Conservation (phyloP, 73 alveolate species). For the Symbiodinium natans region DNA sequence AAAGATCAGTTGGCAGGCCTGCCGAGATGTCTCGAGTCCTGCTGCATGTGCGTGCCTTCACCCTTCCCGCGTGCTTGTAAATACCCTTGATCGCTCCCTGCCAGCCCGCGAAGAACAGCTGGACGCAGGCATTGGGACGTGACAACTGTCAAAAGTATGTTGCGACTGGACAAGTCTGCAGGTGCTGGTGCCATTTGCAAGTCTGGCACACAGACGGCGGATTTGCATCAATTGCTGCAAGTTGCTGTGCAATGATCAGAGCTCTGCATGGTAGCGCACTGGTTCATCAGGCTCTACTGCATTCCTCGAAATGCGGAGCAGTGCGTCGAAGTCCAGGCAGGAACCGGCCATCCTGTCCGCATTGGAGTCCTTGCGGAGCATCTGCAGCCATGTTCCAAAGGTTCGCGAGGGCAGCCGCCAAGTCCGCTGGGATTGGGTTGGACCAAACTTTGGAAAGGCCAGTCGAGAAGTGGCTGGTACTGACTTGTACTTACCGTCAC, state of each 20-base stretch:
- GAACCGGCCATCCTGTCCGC: not conserved
- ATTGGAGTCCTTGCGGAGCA: not conserved
- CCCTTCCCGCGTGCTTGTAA: not conserved
- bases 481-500: too few relatives aligned
- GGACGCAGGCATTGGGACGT: not conserved
- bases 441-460: not conserved
- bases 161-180: not conserved
- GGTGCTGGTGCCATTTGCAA: not conserved
- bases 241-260: too few relatives aligned
- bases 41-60: too few relatives aligned
- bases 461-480: too few relatives aligned
- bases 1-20: slow-evolving; percentile 78
- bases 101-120: slow-evolving; percentile 3
- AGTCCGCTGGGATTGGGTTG: slow-evolving; percentile 7
- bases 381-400: not conserved
- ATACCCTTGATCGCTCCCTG: not conserved
- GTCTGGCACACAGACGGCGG: not conserved
- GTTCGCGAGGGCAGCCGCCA: not conserved
- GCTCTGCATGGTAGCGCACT: too few relatives aligned
- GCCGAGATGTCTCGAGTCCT: too few relatives aligned
- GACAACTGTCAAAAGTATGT: too few relatives aligned
- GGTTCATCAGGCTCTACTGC: slow-evolving; percentile 56
- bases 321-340: slow-evolving; percentile 55
- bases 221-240: too few relatives aligned
- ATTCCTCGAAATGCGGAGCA: slow-evolving; percentile 89